These are phyloP conservation scores for Chlamydomonas urium DNA, from an alignment of 139 green algal genomes.

Conservation along the genomic window DNA sequence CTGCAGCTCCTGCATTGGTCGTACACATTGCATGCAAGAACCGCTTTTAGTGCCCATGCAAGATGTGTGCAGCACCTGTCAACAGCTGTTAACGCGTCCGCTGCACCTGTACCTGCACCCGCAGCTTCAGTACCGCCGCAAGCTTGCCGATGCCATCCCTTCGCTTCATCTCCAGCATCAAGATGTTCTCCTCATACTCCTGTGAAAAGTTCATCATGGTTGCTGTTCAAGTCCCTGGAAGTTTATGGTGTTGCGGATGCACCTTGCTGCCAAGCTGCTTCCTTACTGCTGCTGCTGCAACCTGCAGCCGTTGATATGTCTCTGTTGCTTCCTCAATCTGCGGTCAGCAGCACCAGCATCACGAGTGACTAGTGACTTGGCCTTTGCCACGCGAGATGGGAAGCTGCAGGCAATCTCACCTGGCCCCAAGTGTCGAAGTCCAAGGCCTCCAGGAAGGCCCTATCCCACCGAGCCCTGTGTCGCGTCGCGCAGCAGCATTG, in stretches of 20 bases:
- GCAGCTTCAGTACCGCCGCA: conserved; percentile 38
- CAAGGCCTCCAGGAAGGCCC: conserved; percentile 43
- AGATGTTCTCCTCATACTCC: conserved; percentile 55
- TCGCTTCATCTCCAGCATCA: conserved; percentile 31
- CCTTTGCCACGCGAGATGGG: too few species aligned
- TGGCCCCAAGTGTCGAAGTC: conserved; percentile 56
- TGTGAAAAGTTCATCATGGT: conserved; percentile 12
- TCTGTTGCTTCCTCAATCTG: conserved; percentile 52
- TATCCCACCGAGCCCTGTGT: conserved; percentile 27
- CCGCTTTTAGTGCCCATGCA: too few species aligned
- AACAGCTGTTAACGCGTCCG: too few species aligned
- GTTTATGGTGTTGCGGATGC: background rate
- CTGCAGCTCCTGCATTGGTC: conserved; percentile 3
- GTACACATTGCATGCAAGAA: too few species aligned
- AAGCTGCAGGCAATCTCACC: too few species aligned
- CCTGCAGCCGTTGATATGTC: conserved; percentile 47
- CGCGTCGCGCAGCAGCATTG: too few species aligned
- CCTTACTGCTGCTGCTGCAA: conserved; percentile 42
- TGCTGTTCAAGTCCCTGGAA: background rate
- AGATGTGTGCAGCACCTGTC: too few species aligned
- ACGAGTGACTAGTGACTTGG: background rate
- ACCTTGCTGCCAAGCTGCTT: background rate
- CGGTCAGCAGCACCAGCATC: background rate
- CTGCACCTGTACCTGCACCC: conserved; percentile 55
- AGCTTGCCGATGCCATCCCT: conserved; percentile 46